A percentile compares a stretch with the other conserved stretches of the same genome.
These are phyloP conservation scores for Exsudoporus frostii DNA, from an alignment of 768 basidiomycete genomes.

Conservation along the genomic window DNA sequence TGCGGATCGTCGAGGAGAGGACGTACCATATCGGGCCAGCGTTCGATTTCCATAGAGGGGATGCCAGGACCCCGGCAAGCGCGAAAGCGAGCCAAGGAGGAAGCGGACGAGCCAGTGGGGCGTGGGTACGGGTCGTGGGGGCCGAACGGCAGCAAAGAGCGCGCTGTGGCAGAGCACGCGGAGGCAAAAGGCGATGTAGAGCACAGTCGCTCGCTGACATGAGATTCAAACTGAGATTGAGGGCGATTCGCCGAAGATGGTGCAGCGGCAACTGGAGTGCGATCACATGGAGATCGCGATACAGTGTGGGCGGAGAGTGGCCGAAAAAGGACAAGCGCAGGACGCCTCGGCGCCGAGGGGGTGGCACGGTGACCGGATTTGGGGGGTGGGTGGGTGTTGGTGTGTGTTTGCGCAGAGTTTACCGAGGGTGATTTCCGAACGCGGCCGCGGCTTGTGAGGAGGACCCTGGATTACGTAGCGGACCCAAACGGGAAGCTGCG, in stretches of 20 bases:
- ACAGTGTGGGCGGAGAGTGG: slow-evolving; percentile 31
- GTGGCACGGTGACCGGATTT: slow-evolving; percentile 26
- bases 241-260: slow-evolving; percentile 32
- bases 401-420: slow-evolving; percentile 27
- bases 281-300: slow-evolving; percentile 34
- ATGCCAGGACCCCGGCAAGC: slow-evolving; percentile 29
- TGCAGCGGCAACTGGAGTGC: slow-evolving; percentile 33
- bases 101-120: slow-evolving; percentile 23
- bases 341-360: slow-evolving; percentile 43
- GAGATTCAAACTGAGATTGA: slow-evolving; percentile 30
- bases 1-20: slow-evolving; percentile 30
- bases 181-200: slow-evolving; percentile 15
- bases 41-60: slow-evolving; percentile 22
- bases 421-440: slow-evolving; percentile 40
- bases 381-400: slow-evolving; percentile 17
- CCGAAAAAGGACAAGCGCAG: slow-evolving; percentile 27
- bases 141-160: slow-evolving; percentile 25
- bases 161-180: slow-evolving; percentile 22
- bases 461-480: slow-evolving; percentile 36
- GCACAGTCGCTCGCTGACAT: slow-evolving; percentile 25
- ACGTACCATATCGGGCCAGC: slow-evolving; percentile 12
- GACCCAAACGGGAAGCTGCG: slow-evolving; percentile 27
- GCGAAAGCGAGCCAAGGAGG: slow-evolving; percentile 28
- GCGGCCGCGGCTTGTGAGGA: slow-evolving; percentile 34
- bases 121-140: slow-evolving; percentile 11